phyloP scores from a whole-genome alignment of 257 asterid species.

The Buddleja alternifolia region DNA sequence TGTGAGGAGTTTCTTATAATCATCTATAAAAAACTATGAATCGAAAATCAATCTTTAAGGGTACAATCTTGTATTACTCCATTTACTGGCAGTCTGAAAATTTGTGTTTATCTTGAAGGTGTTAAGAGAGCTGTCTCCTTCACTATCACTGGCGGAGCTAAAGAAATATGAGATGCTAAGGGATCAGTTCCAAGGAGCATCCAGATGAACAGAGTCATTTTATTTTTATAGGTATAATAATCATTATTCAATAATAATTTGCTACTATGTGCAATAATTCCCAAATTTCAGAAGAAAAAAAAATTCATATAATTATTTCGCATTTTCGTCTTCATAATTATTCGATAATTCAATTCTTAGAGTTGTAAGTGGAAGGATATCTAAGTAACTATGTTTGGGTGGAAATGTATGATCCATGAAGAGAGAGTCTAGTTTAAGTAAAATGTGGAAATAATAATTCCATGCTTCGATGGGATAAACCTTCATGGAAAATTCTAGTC shows the following conservation, averaged over 20 bases:
- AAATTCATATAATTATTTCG: no score
- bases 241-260: background rate
- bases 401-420: no score
- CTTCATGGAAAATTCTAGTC: no score
- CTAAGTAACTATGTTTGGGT: no score
- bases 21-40: background rate
- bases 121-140: slow-evolving; percentile 79
- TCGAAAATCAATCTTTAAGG: background rate
- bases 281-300: background rate
- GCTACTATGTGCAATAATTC: background rate
- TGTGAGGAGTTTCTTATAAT: background rate
- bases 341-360: no score
- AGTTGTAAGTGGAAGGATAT: no score
- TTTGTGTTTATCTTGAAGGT: slow-evolving; percentile 55
- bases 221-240: slow-evolving; percentile 1
- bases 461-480: background rate
- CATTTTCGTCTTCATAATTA: no score
- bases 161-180: slow-evolving; percentile 78
- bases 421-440: slow-evolving; percentile 13
- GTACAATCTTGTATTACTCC: background rate
- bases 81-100: slow-evolving; percentile 13
- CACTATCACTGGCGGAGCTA: slow-evolving; percentile 88
- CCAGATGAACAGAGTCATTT: slow-evolving; percentile 42
- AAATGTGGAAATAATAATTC: slow-evolving; percentile 7
- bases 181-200: slow-evolving; percentile 82